Percentiles rank a stretch among this genome's conserved stretches.
Conservation (phyloP, 345 rosid species). For the Lepidium sativum region DNA sequence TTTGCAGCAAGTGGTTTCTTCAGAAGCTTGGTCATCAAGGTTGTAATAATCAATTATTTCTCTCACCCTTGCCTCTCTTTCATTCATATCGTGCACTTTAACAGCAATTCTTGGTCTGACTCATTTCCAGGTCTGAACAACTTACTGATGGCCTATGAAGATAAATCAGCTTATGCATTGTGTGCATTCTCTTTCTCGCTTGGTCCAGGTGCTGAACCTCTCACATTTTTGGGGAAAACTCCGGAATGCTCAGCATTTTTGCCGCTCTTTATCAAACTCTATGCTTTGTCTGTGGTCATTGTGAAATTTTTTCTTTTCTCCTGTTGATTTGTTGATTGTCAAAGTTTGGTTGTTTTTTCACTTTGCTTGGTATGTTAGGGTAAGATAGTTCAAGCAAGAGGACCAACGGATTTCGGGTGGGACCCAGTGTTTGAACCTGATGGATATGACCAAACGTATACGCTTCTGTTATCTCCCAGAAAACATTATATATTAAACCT, state of each 20-base stretch:
- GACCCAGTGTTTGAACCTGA: conserved; percentile 94
- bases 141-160: conserved; percentile 81
- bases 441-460: conserved; percentile 71
- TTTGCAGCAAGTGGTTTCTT: conserved; percentile 92
- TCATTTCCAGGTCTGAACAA: conserved; percentile 61
- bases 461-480: not conserved
- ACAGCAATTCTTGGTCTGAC: not conserved
- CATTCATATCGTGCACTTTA: not conserved
- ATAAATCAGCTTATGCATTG: conserved; percentile 87
- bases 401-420: conserved; percentile 93
- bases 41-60: conserved; percentile 20
- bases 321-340: not conserved
- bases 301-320: not conserved
- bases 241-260: conserved; percentile 35
- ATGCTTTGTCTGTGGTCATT: not conserved
- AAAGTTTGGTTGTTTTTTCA: not conserved
- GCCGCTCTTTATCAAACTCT: not conserved
- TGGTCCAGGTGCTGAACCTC: conserved; percentile 69
- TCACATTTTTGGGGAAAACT: conserved; percentile 73
- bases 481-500: not conserved
- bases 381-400: conserved; percentile 76
- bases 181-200: conserved; percentile 77
- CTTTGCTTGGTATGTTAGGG: conserved; percentile 51
- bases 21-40: conserved; percentile 94
- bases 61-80: not conserved